These are phyloP conservation scores for Fusarium austroafricanum DNA, from an alignment of 2,329 filamentous ascomycete genomes.

Conservation along the genomic window DNA sequence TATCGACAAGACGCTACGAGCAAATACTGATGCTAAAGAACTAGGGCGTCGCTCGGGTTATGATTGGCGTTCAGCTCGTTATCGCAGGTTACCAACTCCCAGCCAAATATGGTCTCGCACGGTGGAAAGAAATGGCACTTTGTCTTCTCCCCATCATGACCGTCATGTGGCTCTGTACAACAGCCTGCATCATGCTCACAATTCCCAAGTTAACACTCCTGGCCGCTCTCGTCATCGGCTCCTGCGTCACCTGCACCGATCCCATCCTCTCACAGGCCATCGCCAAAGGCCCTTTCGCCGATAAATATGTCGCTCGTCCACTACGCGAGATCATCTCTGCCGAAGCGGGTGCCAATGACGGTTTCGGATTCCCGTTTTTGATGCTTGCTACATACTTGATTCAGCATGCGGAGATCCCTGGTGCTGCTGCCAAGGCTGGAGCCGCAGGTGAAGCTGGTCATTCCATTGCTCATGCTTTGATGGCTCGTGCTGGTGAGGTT, in stretches of 20 bases:
- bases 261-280: conserved; percentile 10
- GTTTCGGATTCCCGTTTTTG: conserved; percentile 71
- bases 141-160: conserved; percentile 70
- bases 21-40: background rate
- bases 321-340: conserved; percentile 72
- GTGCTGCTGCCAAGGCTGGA: background rate
- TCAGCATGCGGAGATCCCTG: conserved; percentile 44
- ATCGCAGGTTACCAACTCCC: conserved; percentile 73
- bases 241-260: conserved; percentile 70
- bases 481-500: conserved; percentile 42
- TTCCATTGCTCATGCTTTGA: background rate
- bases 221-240: conserved; percentile 67
- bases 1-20: no score
- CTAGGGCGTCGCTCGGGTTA: conserved; percentile 64
- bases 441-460: background rate
- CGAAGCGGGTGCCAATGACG: conserved; percentile 71
- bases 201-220: conserved; percentile 67
- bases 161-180: conserved; percentile 70
- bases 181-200: conserved; percentile 64
- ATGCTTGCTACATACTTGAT: conserved; percentile 49
- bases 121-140: conserved; percentile 64
- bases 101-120: conserved; percentile 61
- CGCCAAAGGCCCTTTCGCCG: conserved; percentile 57
- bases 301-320: conserved; percentile 68
- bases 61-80: conserved; percentile 71